Evolutionary conservation across 2,329 filamentous ascomycete species (phyloP).

Genomic region (Trichoderma aggressivum): DNA sequence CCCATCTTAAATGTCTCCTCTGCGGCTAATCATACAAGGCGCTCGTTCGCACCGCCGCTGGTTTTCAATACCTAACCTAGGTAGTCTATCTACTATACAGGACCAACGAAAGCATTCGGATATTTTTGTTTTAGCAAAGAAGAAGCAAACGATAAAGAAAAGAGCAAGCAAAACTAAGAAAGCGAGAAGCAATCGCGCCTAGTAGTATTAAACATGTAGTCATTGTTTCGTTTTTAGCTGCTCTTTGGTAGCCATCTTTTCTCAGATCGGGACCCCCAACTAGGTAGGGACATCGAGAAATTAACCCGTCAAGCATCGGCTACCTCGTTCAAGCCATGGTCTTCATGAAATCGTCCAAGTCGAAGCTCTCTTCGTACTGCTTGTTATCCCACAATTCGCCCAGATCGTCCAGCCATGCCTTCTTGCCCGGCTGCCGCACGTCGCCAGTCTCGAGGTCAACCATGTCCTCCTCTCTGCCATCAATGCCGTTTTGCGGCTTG

Average conservation of each 20-base stretch:
- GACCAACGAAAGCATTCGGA: neutral
- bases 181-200: neutral
- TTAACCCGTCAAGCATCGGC: neutral
- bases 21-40: neutral
- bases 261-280: neutral
- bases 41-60: neutral
- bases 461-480: conserved; percentile 76
- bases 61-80: neutral
- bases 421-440: conserved; percentile 94
- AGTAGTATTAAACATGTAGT: neutral
- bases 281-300: neutral
- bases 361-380: conserved; percentile 98
- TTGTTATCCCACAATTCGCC: conserved; percentile 96
- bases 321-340: conserved; percentile 65
- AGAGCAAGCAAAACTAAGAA: neutral
- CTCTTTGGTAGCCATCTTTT: neutral
- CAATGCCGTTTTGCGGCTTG: conserved; percentile 55
- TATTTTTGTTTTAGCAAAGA: neutral
- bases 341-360: conserved; percentile 90
- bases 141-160: neutral
- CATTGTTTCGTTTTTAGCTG: neutral
- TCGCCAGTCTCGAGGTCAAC: conserved; percentile 91
- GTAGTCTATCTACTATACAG: conserved; percentile 14
- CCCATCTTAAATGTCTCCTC: neutral
- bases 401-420: conserved; percentile 89